A percentile compares a stretch with the other conserved stretches of the same genome.
These are phyloP conservation scores for Prunus mongolica DNA, from an alignment of 306 rosid genomes.

Conservation along the genomic window DNA sequence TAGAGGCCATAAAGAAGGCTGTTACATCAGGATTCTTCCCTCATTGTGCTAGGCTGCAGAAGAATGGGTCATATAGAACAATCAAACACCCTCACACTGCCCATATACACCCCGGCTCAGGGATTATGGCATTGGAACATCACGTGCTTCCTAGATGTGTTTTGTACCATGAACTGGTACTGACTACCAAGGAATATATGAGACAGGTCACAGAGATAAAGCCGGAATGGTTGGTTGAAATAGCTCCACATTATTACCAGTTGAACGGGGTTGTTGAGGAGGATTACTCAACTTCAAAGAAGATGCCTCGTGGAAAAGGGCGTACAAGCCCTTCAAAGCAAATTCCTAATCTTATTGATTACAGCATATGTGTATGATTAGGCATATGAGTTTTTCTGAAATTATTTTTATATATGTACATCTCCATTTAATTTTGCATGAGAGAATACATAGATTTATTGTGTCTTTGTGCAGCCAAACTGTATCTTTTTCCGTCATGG, in stretches of 20 bases:
- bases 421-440: too few species aligned
- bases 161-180: constrained; percentile 80
- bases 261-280: constrained; percentile 58
- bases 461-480: too few species aligned
- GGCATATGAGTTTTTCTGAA: too few species aligned
- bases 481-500: too few species aligned
- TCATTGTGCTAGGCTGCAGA: constrained; percentile 67
- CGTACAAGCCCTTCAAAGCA: neutral
- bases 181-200: constrained; percentile 84
- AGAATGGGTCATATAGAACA: constrained; percentile 74
- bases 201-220: constrained; percentile 83
- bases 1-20: constrained; percentile 69
- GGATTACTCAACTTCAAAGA: constrained; percentile 45
- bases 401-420: too few species aligned
- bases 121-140: constrained; percentile 33
- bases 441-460: too few species aligned
- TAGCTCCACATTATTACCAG: constrained; percentile 93
- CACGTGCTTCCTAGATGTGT: constrained; percentile 87
- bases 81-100: constrained; percentile 72
- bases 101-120: constrained; percentile 88
- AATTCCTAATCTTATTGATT: too few species aligned
- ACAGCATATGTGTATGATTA: too few species aligned
- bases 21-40: constrained; percentile 89
- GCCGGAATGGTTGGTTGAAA: constrained; percentile 91
- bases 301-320: constrained; percentile 60